Percentiles rank a stretch among this genome's conserved stretches.
phyloP scores from a whole-genome alignment of 2,329 filamentous ascomycete species.

The Colletotrichum godetiae region DNA sequence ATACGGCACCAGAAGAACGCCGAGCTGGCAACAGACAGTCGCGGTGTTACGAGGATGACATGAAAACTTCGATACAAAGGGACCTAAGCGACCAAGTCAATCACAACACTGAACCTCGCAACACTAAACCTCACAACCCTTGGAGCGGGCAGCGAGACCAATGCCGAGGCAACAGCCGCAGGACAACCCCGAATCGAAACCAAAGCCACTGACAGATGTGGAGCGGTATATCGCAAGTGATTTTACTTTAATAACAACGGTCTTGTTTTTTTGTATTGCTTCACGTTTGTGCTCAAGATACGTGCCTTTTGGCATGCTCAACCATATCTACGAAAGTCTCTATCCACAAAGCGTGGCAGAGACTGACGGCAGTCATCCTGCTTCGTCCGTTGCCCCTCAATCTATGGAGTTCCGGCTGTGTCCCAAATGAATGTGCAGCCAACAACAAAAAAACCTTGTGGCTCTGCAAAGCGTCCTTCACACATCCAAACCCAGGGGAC shows the following conservation, averaged over 20 bases:
- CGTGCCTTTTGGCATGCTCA: neutral
- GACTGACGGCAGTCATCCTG: slow-evolving; percentile 68
- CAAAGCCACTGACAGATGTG: too few relatives aligned
- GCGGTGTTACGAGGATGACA: too few relatives aligned
- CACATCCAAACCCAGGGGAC: neutral
- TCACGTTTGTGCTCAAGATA: slow-evolving; percentile 5
- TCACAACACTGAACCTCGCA: too few relatives aligned
- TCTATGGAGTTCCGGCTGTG: slow-evolving; percentile 51
- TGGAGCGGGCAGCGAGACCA: too few relatives aligned
- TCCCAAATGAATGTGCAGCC: neutral
- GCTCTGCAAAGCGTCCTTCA: slow-evolving; percentile 20
- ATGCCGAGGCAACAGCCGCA: too few relatives aligned
- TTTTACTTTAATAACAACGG: slow-evolving; percentile 6
- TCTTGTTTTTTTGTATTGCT: slow-evolving; percentile 1
- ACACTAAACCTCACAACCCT: too few relatives aligned
- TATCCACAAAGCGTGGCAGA: slow-evolving; percentile 51
- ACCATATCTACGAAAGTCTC: slow-evolving; percentile 36
- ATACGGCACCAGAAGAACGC: too few relatives aligned
- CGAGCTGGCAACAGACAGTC: too few relatives aligned
- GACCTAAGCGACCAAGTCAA: too few relatives aligned
- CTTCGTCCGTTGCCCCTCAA: slow-evolving; percentile 72
- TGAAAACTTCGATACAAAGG: too few relatives aligned
- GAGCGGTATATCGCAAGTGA: too few relatives aligned
- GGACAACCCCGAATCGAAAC: too few relatives aligned
- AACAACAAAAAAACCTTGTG: slow-evolving; percentile 4